Evolutionary conservation across 768 basidiomycete species (phyloP), one percentile per base, ranked within the genome.

Genomic region (Russula sp.): DNA sequence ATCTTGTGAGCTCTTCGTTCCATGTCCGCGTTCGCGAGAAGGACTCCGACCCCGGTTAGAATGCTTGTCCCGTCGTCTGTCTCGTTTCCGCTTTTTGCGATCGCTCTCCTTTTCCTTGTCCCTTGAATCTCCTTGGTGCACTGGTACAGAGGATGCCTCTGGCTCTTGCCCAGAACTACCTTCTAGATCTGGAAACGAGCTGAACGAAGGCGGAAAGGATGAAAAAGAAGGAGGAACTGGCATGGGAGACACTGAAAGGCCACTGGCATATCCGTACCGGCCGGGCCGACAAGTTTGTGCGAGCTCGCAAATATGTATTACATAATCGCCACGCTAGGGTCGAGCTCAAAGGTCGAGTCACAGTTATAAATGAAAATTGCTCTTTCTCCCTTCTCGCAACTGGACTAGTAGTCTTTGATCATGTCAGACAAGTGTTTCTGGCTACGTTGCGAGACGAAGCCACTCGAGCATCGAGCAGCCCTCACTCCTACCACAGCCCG

Each of bases 361-460:
- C 18, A 27, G 27, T 2, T 27, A 27, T 49, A n/a, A 51, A 27
- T 51, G 20, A 9, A 18, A 42, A 40, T 35, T 14, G 22, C n/a
- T 34, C 31, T 32, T 57, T 55, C 53, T 13, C 48, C 27, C 10
- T 27, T 16, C 10, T 57, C 31, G 7, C n/a, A 18, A 22, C 11
- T 6, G 44, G 16, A 1, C 10, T 55, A 27, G n/a, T 18, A 4
- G 45, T 42, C 18, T 18, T 47, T 45, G 58, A 63, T 50, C 57
- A 86, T 87, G 84, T 69, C 83, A 54, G 44, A 66, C 32, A 70
- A 78, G 75, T 57, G 76, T 14, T 82, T 99, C 69, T 99, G 96
- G 96, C 84, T 99, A 48, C 87, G 97, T 68, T 97, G 94, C 78
- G 97, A 99, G 80, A 97, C 87, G 73, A 99, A 98, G 75, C 83